Evolutionary conservation across 129 eudicot genomes (phyloP).

Genomic region (Escallonia herrerae): DNA sequence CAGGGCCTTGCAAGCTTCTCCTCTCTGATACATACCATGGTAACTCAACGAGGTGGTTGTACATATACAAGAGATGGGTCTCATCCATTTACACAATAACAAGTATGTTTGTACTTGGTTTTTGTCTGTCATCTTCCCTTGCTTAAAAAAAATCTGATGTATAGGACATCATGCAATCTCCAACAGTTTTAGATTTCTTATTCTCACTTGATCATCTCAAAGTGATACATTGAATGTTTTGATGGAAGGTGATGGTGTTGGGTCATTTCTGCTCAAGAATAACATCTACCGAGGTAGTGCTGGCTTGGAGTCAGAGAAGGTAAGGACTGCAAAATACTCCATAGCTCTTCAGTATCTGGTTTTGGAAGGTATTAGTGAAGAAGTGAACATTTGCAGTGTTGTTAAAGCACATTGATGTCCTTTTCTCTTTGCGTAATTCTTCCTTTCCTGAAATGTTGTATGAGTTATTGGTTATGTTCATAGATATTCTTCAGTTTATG

Average conservation of each 20-base stretch:
- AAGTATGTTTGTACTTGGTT: conserved; percentile 27
- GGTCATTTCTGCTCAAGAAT: conserved; percentile 40
- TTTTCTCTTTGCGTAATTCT: too few relatives aligned
- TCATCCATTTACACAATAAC: conserved; percentile 63
- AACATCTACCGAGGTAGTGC: conserved; percentile 1
- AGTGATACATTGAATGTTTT: not conserved
- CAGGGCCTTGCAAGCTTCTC: conserved; percentile 59
- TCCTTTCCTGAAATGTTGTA: too few relatives aligned
- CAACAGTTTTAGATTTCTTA: not conserved
- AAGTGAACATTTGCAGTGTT: not conserved
- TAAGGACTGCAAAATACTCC: conserved; percentile 51
- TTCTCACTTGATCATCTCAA: not conserved
- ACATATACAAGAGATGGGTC: conserved; percentile 85
- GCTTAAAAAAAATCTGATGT: too few relatives aligned
- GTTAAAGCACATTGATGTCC: too few relatives aligned
- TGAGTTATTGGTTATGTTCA: too few relatives aligned
- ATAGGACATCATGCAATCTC: too few relatives aligned
- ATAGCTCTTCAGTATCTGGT: conserved; percentile 57
- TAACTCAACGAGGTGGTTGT: conserved; percentile 61
- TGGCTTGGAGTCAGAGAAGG: not conserved
- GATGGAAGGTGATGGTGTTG: conserved; percentile 35
- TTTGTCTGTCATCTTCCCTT: too few relatives aligned
- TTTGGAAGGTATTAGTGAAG: conserved; percentile 39
- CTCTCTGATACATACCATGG: conserved; percentile 88
- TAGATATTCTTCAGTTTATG: too few relatives aligned